Base-by-base conservation (phyloP, 768 basidiomycete genomes). In the Tephrocybe sp. region DNA sequence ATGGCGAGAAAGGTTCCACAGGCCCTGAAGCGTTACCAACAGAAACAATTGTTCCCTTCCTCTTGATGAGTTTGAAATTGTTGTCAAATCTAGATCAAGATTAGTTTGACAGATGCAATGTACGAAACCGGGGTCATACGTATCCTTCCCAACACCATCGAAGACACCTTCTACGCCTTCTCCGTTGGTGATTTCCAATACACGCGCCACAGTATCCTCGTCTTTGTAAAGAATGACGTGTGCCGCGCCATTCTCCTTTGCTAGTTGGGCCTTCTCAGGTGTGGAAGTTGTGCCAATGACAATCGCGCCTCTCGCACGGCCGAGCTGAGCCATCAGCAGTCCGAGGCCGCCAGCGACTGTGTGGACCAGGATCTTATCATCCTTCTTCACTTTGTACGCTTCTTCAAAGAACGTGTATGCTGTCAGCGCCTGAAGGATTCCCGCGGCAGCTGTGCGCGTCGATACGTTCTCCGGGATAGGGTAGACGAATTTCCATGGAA, bases 131-230 rank as follows among this genome's bases (percentile, higher is more conserved):
- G 27, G 11, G 5, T 11, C 5, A 29, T 29, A 94, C 80, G 94
- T 97, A 64, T 92, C 89, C 72, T 90, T 94, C 1, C 95, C 95
- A n/a, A 99, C 92, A 23, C 95, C 95, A 60, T 99, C 95, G 60
- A 87, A 95, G 19, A 92, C 79, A 13, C 82, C 94, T 54, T 95
- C 80, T 4, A 93, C 89, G 13, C 91, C 90, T 56, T 83, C 75
- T 6, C 88, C 89, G 34, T 81, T 80, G 0, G 91, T 92, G 46
- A 92, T 67, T 58, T 88, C 83, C 46, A 85, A 64, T 13, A 90
- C 88, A 38, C 83, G 77, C 55, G 85, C 62, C 10, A 90, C 85
- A 0, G 86, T 86, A 52, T 91, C 78, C 60, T 91, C 88, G 39
- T 77, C 71, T 10, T 78, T 79, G 66, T 92, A 93, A 33, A 94